phyloP scores from a whole-genome alignment of 305 asterid genomes.

The Euphrasia arctica region DNA sequence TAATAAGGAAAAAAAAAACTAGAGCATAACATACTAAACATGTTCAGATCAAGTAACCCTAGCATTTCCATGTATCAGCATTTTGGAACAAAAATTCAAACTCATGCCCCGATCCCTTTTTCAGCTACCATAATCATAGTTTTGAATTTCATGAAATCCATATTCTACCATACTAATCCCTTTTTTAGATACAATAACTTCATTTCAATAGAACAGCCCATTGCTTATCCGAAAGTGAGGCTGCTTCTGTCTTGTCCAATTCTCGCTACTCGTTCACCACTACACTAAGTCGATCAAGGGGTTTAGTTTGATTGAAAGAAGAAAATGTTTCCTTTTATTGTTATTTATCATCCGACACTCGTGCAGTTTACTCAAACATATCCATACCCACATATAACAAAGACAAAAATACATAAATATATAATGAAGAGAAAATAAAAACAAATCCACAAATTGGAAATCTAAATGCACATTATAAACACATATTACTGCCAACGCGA shows the following conservation, averaged over 20 bases:
- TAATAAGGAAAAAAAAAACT: slow-evolving; percentile 12
- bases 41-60: slow-evolving; percentile 17
- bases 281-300: too few species aligned
- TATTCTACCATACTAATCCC: not conserved
- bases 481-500: slow-evolving; percentile 17
- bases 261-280: too few species aligned
- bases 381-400: slow-evolving; percentile 26
- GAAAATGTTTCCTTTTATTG: too few species aligned
- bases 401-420: slow-evolving; percentile 3
- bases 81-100: slow-evolving; percentile 16
- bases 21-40: slow-evolving; percentile 15
- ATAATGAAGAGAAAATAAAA: slow-evolving; percentile 2
- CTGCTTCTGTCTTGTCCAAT: too few species aligned
- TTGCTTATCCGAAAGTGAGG: too few species aligned
- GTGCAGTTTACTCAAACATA: slow-evolving; percentile 19
- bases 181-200: not conserved
- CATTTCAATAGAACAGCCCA: slow-evolving; percentile 7
- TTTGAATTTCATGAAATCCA: not conserved
- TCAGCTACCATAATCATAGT: slow-evolving; percentile 20
- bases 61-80: slow-evolving; percentile 22
- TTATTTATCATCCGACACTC: slow-evolving; percentile 8
- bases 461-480: slow-evolving; percentile 18
- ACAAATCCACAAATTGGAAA: slow-evolving; percentile 4
- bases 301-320: too few species aligned
- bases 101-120: slow-evolving; percentile 13